Percentiles rank a stretch among this genome's conserved stretches.
Conservation (phyloP, 164 flowering plant species). For the Annona squamosa region DNA sequence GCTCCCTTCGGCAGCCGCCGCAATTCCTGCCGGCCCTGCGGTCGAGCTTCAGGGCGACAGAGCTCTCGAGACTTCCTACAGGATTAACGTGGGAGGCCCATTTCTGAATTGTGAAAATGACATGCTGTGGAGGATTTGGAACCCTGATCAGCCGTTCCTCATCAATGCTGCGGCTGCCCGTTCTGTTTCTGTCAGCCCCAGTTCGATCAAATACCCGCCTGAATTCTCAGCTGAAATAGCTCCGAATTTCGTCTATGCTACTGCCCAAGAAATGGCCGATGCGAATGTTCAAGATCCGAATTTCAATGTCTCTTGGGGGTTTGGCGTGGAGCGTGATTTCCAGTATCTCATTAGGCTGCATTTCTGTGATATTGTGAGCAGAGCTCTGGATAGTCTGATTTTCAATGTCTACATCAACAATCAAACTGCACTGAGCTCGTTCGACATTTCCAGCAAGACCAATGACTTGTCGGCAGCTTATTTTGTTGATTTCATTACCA, state of each 20-base stretch:
- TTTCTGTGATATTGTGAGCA: slow-evolving; percentile 52
- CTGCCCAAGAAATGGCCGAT: slow-evolving; percentile 56
- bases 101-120: slow-evolving; percentile 31
- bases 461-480: slow-evolving; percentile 32
- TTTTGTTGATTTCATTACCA: slow-evolving; percentile 30
- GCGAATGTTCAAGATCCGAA: slow-evolving; percentile 36
- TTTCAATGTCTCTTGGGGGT: slow-evolving; percentile 46
- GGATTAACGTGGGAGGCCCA: slow-evolving; percentile 51
- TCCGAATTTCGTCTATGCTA: slow-evolving; percentile 48
- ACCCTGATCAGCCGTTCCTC: slow-evolving; percentile 29
- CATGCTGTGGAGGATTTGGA: slow-evolving; percentile 39
- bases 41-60: slow-evolving; percentile 18
- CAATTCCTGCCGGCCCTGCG: slow-evolving; percentile 26
- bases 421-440: slow-evolving; percentile 30
- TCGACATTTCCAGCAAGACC: slow-evolving; percentile 39
- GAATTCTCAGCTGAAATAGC: slow-evolving; percentile 36
- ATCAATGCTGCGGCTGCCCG: slow-evolving; percentile 26
- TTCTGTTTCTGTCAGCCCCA: slow-evolving; percentile 23
- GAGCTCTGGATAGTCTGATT: slow-evolving; percentile 20
- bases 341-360: slow-evolving; percentile 40
- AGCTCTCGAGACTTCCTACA: slow-evolving; percentile 33
- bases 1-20: slow-evolving; percentile 23
- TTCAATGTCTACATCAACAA: slow-evolving; percentile 43
- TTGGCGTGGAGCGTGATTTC: slow-evolving; percentile 36
- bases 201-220: slow-evolving; percentile 28